A percentile compares a stretch with the other conserved stretches of the same genome.
Evolutionary conservation across 176 grass and related monocot genomes (phyloP).

Genomic region (Coix lacrymajobi): DNA sequence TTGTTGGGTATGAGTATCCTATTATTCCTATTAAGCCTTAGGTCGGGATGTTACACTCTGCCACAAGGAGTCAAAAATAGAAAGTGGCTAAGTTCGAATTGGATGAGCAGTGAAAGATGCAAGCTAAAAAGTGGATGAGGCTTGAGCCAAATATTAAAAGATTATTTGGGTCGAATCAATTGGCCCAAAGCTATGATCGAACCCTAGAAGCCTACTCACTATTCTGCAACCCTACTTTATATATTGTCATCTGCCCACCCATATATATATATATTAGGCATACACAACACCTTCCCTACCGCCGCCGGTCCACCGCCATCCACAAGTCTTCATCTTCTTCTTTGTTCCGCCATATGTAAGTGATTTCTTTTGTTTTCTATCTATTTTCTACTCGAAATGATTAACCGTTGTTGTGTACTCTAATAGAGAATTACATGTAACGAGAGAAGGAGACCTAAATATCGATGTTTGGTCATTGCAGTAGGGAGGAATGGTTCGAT

Average conservation of each 20-base stretch:
- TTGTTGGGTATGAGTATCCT: too few species aligned
- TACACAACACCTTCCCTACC: neutral
- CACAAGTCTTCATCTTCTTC: neutral
- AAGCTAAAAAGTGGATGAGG: neutral
- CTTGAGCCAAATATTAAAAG: neutral
- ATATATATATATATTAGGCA: neutral
- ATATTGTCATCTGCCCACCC: neutral
- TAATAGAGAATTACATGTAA: neutral
- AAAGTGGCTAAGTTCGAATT: neutral
- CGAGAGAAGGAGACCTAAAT: neutral
- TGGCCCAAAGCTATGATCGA: neutral
- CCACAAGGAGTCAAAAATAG: neutral
- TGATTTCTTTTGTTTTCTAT: too few species aligned
- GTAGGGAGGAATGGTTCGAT: neutral
- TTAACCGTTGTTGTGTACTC: rapidly evolving
- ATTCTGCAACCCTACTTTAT: neutral
- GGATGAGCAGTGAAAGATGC: neutral
- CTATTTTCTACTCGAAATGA: neutral
- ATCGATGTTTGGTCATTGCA: neutral
- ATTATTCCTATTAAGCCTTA: too few species aligned
- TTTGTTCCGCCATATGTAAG: neutral
- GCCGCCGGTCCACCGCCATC: neutral
- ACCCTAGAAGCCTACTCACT: neutral
- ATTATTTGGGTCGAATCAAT: neutral
- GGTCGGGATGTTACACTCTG: too few species aligned